Conservation (phyloP, 306 rosid genomes). For the Prunus mume region DNA sequence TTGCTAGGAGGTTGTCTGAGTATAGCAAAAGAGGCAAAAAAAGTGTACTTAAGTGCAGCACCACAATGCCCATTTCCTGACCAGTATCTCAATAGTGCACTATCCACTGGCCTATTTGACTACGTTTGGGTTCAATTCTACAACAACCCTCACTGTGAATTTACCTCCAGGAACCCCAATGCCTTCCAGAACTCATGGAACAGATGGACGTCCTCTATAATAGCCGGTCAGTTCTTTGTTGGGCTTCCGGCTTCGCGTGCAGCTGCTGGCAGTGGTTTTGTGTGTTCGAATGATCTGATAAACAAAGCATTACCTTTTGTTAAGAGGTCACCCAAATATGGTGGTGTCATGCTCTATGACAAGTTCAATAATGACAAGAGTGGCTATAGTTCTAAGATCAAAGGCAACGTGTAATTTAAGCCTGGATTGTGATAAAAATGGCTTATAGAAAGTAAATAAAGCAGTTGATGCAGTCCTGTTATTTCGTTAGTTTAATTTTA, state of each 20-base stretch:
- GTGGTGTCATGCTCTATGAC: constrained; percentile 31
- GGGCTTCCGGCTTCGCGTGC: constrained; percentile 22
- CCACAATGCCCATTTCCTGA: constrained; percentile 37
- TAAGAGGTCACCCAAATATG: constrained; percentile 15
- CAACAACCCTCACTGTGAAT: constrained; percentile 20
- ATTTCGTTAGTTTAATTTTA: background rate
- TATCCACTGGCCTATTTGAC: constrained; percentile 34
- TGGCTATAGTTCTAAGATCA: background rate
- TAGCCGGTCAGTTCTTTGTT: constrained; percentile 12
- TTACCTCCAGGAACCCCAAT: background rate
- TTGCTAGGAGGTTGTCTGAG: constrained; percentile 22
- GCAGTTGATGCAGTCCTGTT: background rate
- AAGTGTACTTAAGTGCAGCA: constrained; percentile 33
- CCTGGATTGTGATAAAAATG: background rate
- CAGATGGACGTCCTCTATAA: constrained; percentile 22
- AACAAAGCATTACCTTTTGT: constrained; percentile 24
- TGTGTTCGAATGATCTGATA: constrained; percentile 5
- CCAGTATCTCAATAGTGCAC: background rate
- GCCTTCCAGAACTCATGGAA: constrained; percentile 24
- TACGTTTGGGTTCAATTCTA: constrained; percentile 41
- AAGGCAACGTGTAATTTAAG: background rate
- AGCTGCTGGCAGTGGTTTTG: constrained; percentile 20
- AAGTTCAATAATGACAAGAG: constrained; percentile 10
- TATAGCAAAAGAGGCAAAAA: constrained; percentile 7
- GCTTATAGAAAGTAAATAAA: background rate